These are phyloP conservation scores for Lomentospora prolificans DNA, from an alignment of 2,329 filamentous ascomycete genomes.

Conservation along the genomic window DNA sequence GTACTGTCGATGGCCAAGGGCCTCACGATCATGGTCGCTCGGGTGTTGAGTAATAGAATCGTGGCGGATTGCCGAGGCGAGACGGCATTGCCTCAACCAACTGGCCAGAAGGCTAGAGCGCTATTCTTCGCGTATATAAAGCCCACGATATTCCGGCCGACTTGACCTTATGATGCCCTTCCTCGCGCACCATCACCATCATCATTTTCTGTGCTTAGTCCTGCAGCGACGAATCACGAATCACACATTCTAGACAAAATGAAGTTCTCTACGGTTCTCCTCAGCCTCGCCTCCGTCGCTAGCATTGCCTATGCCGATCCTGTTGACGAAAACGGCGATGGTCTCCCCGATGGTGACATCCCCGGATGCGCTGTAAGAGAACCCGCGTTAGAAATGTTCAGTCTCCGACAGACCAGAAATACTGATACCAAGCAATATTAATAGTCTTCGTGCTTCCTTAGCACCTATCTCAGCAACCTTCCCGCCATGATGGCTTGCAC, in stretches of 20 bases:
- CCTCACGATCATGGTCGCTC: background rate
- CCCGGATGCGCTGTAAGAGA: background rate
- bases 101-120: background rate
- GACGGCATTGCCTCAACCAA: background rate
- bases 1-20: too few species aligned
- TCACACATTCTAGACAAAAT: background rate
- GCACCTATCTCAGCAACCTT: background rate
- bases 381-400: background rate
- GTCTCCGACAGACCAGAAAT: too few species aligned
- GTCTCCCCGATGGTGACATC: background rate
- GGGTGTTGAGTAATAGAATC: background rate
- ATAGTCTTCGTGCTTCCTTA: background rate
- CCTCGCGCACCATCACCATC: background rate
- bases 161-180: too few species aligned
- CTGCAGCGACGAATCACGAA: background rate
- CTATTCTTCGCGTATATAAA: background rate
- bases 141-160: too few species aligned
- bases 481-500: background rate
- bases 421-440: too few species aligned
- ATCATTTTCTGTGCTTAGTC: background rate
- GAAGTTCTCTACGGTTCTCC: constrained; percentile 1
- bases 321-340: background rate
- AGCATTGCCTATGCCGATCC: background rate
- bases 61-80: background rate
- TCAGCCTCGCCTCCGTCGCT: background rate